Base-by-base conservation (phyloP, 495 filamentous ascomycete species). In the Aspergillus asperescens region DNA sequence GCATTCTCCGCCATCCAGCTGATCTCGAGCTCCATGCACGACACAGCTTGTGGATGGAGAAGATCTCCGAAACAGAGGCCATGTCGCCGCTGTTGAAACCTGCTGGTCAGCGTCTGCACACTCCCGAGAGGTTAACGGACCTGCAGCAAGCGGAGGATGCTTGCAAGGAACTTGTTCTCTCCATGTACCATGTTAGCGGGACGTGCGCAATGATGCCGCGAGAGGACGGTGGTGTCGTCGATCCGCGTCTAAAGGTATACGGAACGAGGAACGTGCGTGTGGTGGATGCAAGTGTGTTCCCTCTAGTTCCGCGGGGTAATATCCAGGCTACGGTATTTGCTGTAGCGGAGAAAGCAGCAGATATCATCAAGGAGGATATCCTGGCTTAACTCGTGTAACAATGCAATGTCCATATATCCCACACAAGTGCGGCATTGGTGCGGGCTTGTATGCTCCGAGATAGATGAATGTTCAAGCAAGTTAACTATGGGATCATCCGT, bases 251-350 rank as follows among this genome's bases (percentile, higher is more conserved):
- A 38, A 60, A 63, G 24, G 77, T 82, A 1, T 71, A 82, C 51
- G 75, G 75, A 0, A 68, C 77, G 4, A 57, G 62, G 27, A 66
- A 70, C 0, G 51, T 82, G 25, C 64, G 80, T 13, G 77, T 86
- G 0, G 73, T 80, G 7, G 81, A 79, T 52, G 79, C 81, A 3
- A 70, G 77, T 12, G 4, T 32, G 4, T 32, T 7, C 7, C 10
- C 7, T 32, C 29, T 32, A 32, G 10, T 77, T 45, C 63, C 80
- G 19, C 66, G 73, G 35, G 72, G 72, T 8, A 75, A 83, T 62
- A 62, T 77, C 37, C 75, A 78, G 56, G 74, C 72, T 0, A 80
- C 79, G 0, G 70, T 82, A 0, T 81, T 81, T 62, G 79, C 74
- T 3, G 65, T 74, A 60, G 71, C 63, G 4, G 80, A 82, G 61